phyloP scores from a whole-genome alignment of 2,329 filamentous ascomycete species.

The Talaromyces sp. region DNA sequence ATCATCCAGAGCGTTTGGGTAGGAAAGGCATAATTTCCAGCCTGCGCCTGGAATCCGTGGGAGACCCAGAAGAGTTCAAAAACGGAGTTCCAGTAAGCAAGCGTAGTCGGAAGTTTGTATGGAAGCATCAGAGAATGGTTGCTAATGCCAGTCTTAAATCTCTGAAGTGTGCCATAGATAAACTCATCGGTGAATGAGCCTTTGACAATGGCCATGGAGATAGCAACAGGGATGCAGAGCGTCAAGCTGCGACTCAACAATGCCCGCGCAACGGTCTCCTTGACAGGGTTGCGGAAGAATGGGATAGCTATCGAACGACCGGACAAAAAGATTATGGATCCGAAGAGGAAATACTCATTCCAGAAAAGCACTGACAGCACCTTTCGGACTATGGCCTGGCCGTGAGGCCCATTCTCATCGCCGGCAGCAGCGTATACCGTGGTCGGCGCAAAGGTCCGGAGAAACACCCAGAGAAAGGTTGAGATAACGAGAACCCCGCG shows the following conservation, averaged over 20 bases:
- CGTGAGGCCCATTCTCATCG: slow-evolving; percentile 28
- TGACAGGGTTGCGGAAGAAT: slow-evolving; percentile 35
- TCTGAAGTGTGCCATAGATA: slow-evolving; percentile 24
- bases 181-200: slow-evolving; percentile 21
- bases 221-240: slow-evolving; percentile 38
- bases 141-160: slow-evolving; percentile 12
- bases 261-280: slow-evolving; percentile 31
- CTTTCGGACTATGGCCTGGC: slow-evolving; percentile 41
- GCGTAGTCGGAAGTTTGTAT: slow-evolving; percentile 30
- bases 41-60: slow-evolving; percentile 33
- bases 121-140: slow-evolving; percentile 36
- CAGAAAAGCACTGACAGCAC: slow-evolving; percentile 43
- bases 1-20: slow-evolving; percentile 45
- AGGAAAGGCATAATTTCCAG: slow-evolving; percentile 41
- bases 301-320: slow-evolving; percentile 39
- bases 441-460: slow-evolving; percentile 42
- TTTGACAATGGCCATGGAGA: slow-evolving; percentile 37
- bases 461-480: slow-evolving; percentile 43
- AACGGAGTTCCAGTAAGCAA: slow-evolving; percentile 43
- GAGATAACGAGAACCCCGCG: slow-evolving; percentile 34
- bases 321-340: slow-evolving; percentile 44
- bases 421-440: slow-evolving; percentile 35
- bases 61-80: slow-evolving; percentile 46
- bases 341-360: slow-evolving; percentile 44
- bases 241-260: slow-evolving; percentile 40